These are phyloP conservation scores for Ceratocystis diversiconidia DNA, from an alignment of 2,329 filamentous ascomycete species.

Conservation along the genomic window DNA sequence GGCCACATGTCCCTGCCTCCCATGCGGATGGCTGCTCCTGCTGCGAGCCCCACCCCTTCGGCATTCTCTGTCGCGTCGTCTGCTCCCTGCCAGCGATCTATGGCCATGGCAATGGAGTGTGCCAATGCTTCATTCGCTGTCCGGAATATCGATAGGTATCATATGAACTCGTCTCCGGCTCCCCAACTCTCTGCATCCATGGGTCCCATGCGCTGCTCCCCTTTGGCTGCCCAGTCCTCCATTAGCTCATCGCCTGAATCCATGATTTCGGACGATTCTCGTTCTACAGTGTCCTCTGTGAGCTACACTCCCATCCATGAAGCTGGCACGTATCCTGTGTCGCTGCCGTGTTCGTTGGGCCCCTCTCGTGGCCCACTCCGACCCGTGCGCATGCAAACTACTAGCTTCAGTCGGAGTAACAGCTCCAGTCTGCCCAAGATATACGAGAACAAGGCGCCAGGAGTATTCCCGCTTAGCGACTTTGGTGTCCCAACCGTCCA, in stretches of 20 bases:
- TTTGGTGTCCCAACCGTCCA: not conserved
- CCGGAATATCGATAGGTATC: slow-evolving; percentile 31
- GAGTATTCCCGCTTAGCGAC: not conserved
- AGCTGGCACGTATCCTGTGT: slow-evolving; percentile 42
- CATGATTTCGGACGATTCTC: slow-evolving; percentile 50
- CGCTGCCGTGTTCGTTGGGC: slow-evolving; percentile 19
- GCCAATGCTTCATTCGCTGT: slow-evolving; percentile 28
- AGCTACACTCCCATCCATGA: slow-evolving; percentile 41
- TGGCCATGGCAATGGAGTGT: slow-evolving; percentile 47
- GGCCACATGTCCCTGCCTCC: slow-evolving; percentile 27
- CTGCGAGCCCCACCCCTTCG: slow-evolving; percentile 44
- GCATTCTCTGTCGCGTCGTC: slow-evolving; percentile 38
- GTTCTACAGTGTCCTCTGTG: slow-evolving; percentile 49
- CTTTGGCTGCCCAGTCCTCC: slow-evolving; percentile 48
- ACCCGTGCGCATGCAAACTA: not conserved
- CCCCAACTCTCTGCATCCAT: slow-evolving; percentile 33
- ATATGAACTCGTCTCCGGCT: slow-evolving; percentile 38
- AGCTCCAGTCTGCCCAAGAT: not conserved
- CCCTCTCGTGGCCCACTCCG: not conserved
- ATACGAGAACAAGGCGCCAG: not conserved
- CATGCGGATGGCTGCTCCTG: slow-evolving; percentile 40
- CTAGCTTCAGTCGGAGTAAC: not conserved
- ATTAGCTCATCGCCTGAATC: slow-evolving; percentile 52
- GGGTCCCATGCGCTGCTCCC: slow-evolving; percentile 40
- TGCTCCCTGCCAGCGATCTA: slow-evolving; percentile 26